Evolutionary conservation across 345 rosid genomes (phyloP).

Genomic region (Microthlaspi erraticum): DNA sequence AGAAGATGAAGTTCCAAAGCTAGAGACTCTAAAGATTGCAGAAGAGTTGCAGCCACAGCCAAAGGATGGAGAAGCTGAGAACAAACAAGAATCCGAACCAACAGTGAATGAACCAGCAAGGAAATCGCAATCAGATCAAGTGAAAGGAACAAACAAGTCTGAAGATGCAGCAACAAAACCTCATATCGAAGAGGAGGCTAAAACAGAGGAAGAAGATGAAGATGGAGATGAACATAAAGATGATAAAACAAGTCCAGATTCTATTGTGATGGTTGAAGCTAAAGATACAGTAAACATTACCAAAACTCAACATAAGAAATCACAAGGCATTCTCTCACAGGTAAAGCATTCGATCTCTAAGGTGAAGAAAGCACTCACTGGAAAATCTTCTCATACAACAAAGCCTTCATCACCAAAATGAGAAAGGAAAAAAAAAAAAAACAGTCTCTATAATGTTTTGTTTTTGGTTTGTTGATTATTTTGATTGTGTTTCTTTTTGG

Average conservation of each 20-base stretch:
- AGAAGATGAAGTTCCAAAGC: conserved; percentile 38
- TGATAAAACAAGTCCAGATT: conserved; percentile 61
- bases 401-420: conserved; percentile 61
- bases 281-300: conserved; percentile 57
- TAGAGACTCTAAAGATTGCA: conserved; percentile 20
- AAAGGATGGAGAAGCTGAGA: conserved; percentile 39
- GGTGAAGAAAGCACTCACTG: conserved; percentile 86
- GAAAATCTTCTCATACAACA: conserved; percentile 69
- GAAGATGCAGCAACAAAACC: conserved; percentile 20
- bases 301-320: conserved; percentile 69
- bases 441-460: background rate
- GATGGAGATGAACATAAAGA: conserved; percentile 53
- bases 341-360: conserved; percentile 89
- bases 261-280: conserved; percentile 66
- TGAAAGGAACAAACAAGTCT: conserved; percentile 41
- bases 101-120: conserved; percentile 44
- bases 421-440: background rate
- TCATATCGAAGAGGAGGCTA: conserved; percentile 44
- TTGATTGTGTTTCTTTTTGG: conserved; percentile 26
- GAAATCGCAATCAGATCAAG: conserved; percentile 49
- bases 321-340: conserved; percentile 78
- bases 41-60: conserved; percentile 38
- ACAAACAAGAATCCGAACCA: conserved; percentile 33
- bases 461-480: conserved; percentile 30
- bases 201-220: conserved; percentile 55